Conservation (phyloP, 768 basidiomycete genomes). For the Collybiopsis luxurians region DNA sequence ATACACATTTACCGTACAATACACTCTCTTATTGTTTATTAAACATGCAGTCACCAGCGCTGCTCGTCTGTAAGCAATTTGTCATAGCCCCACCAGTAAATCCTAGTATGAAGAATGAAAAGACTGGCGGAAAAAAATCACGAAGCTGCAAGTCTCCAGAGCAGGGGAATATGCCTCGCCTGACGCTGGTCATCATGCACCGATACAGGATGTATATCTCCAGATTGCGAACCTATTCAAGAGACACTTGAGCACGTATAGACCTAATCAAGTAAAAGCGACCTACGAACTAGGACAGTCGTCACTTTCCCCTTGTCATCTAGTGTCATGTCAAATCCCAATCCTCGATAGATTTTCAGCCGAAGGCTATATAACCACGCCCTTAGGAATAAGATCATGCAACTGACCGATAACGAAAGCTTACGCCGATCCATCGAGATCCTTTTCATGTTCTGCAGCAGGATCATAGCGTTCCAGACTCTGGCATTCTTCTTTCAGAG, state of each 20-base stretch:
- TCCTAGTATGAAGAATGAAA: not conserved
- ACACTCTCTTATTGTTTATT: not conserved
- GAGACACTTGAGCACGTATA: no score
- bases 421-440: conserved; percentile 68
- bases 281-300: conserved; percentile 73
- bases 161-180: conserved; percentile 33
- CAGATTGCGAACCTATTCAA: conserved; percentile 44
- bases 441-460: conserved; percentile 65
- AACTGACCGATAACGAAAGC: conserved; percentile 21
- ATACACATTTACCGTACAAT: not conserved
- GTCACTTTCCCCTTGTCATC: conserved; percentile 46
- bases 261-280: no score
- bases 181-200: conserved; percentile 31
- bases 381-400: not conserved
- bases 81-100: not conserved
- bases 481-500: conserved; percentile 62
- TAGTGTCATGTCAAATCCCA: conserved; percentile 69
- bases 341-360: conserved; percentile 62
- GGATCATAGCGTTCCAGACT: conserved; percentile 68
- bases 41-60: not conserved
- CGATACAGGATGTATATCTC: conserved; percentile 42
- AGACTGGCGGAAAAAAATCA: not conserved
- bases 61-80: not conserved
- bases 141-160: conserved; percentile 47
- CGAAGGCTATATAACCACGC: conserved; percentile 46